phyloP scores from a whole-genome alignment of 371 early-diverging fungal genomes.

The Mortierella polycephala region DNA sequence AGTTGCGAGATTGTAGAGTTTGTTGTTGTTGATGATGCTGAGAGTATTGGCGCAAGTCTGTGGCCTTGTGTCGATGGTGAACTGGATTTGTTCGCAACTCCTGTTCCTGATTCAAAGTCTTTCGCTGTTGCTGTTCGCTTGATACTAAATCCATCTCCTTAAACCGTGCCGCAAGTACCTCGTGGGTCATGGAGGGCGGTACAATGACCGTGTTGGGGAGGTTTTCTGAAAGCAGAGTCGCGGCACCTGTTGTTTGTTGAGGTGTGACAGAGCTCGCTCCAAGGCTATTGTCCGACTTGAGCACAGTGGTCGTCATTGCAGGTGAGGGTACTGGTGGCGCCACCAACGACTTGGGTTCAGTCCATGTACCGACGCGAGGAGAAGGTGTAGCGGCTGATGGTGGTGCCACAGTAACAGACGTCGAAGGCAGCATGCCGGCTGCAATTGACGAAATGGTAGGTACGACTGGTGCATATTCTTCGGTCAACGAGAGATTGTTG shows the following conservation, averaged over 20 bases:
- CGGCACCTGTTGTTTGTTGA: constrained; percentile 2
- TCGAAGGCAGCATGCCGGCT: constrained; percentile 21
- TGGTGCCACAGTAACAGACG: neutral
- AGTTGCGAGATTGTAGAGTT: constrained; percentile 2
- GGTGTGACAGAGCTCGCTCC: constrained; percentile 17
- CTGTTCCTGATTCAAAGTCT: constrained; percentile 14
- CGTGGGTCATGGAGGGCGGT: constrained; percentile 47
- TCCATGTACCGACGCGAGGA: constrained; percentile 30
- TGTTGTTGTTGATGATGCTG: constrained; percentile 27
- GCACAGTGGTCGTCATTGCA: constrained; percentile 29
- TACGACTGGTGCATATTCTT: too few species aligned
- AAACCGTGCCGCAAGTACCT: constrained; percentile 44
- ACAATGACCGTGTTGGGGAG: constrained; percentile 34
- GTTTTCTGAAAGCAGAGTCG: constrained; percentile 24
- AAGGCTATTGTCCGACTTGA: constrained; percentile 26
- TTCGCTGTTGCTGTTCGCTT: constrained; percentile 27
- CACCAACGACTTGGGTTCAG: constrained; percentile 29
- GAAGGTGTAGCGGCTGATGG: neutral
- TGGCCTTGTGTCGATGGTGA: constrained; percentile 39
- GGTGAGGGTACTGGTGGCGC: constrained; percentile 35
- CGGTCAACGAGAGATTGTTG: too few species aligned
- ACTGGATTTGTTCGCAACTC: constrained; percentile 44
- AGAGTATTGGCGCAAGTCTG: constrained; percentile 31
- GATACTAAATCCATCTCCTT: constrained; percentile 49
- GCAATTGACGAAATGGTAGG: constrained; percentile 26